These are phyloP conservation scores for Sporothrix euskadiensis DNA, from an alignment of 2,329 filamentous ascomycete species.

Conservation along the genomic window DNA sequence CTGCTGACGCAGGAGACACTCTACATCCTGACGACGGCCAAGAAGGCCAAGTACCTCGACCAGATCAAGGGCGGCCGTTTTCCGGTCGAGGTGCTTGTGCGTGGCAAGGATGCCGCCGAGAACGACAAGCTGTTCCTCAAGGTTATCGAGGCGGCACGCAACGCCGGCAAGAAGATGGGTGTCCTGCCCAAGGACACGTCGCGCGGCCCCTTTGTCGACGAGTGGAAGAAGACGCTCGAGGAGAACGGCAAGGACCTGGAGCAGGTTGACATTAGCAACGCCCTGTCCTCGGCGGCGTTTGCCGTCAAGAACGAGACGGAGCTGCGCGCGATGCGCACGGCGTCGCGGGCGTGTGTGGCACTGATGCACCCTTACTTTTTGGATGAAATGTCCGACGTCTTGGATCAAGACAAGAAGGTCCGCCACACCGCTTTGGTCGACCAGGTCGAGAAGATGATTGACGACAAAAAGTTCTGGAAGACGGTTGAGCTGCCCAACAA, in stretches of 20 bases:
- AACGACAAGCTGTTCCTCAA: slow-evolving; percentile 89
- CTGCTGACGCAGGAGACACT: slow-evolving; percentile 84
- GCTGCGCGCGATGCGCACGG: slow-evolving; percentile 88
- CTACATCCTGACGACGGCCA: slow-evolving; percentile 91
- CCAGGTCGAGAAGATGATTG: slow-evolving; percentile 87
- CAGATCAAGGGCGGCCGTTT: slow-evolving; percentile 89
- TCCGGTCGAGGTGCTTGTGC: slow-evolving; percentile 85
- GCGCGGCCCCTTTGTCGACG: slow-evolving; percentile 85
- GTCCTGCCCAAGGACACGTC: slow-evolving; percentile 81
- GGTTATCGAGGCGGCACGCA: slow-evolving; percentile 83
- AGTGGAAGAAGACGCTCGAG: slow-evolving; percentile 85
- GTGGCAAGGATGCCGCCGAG: slow-evolving; percentile 86
- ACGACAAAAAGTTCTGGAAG: slow-evolving; percentile 92
- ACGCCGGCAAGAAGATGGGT: slow-evolving; percentile 87
- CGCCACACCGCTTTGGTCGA: slow-evolving; percentile 84
- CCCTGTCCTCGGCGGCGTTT: slow-evolving; percentile 80
- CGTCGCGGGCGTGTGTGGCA: slow-evolving; percentile 89
- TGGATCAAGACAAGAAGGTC: slow-evolving; percentile 96
- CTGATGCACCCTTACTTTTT: slow-evolving; percentile 96
- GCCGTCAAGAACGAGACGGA: slow-evolving; percentile 95
- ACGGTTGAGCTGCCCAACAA: slow-evolving; percentile 68
- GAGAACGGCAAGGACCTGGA: slow-evolving; percentile 82
- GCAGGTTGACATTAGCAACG: slow-evolving; percentile 80
- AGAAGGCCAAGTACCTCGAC: slow-evolving; percentile 97
- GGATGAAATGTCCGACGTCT: slow-evolving; percentile 94